Conservation (phyloP, 2,329 filamentous ascomycete genomes). For the Teratosphaeria nubilosa region DNA sequence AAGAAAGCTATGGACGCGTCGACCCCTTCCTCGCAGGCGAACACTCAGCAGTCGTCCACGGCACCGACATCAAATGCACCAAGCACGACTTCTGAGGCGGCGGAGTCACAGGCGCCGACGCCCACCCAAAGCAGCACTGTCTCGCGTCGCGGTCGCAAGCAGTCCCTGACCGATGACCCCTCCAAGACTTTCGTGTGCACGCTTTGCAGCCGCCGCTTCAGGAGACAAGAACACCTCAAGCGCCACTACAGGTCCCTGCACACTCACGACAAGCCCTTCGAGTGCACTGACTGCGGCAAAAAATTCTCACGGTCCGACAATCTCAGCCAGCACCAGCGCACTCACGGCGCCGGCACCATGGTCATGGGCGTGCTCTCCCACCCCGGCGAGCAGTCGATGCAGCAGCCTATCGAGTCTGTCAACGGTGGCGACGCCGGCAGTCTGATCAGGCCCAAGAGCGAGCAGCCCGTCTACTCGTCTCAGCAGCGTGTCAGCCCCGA, state of each 20-base stretch:
- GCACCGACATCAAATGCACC: conserved; percentile 35
- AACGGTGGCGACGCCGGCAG: conserved; percentile 26
- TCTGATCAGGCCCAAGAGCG: conserved; percentile 25
- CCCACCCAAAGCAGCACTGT: conserved; percentile 40
- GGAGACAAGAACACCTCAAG: conserved; percentile 96
- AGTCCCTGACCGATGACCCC: conserved; percentile 93
- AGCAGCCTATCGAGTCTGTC: conserved; percentile 23
- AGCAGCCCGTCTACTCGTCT: conserved; percentile 15
- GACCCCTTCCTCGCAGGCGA: conserved; percentile 33
- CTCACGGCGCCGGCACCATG: conserved; percentile 80
- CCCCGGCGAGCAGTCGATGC: conserved; percentile 20
- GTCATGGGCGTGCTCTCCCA: conserved; percentile 68
- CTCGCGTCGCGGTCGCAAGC: conserved; percentile 93
- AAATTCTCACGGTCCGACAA: conserved; percentile 98
- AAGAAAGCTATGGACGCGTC: conserved; percentile 31
- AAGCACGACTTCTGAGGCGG: conserved; percentile 17
- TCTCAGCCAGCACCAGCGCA: conserved; percentile 88
- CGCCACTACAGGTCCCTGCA: conserved; percentile 96
- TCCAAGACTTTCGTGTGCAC: conserved; percentile 98
- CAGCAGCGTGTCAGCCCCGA: conserved; percentile 34
- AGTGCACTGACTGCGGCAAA: conserved; percentile 96
- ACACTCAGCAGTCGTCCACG: conserved; percentile 28
- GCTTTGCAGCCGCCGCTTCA: conserved; percentile 92
- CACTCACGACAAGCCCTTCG: conserved; percentile 97
- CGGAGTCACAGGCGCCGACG: conserved; percentile 20